Conservation (phyloP, 108 stramenopile species). For the Cylindrotheca closterium region DNA sequence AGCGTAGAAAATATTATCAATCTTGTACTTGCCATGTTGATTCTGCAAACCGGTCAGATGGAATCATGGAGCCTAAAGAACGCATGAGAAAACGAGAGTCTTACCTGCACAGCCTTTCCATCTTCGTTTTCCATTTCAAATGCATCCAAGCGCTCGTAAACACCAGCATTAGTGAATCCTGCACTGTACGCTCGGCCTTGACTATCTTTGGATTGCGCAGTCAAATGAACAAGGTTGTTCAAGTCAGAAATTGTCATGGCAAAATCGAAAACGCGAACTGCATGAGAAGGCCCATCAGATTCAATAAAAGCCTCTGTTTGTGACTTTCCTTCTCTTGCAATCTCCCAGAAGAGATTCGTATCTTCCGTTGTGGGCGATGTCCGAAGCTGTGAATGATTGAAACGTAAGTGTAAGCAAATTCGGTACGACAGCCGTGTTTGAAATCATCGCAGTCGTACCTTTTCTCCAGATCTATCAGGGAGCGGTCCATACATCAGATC, state of each 20-base stretch:
- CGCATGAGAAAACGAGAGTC: conserved; percentile 1
- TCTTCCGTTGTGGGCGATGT: conserved; percentile 26
- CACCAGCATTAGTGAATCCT: conserved; percentile 81
- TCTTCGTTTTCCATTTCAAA: conserved; percentile 48
- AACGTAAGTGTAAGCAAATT: background rate
- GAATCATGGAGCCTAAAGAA: background rate
- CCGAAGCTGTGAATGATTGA: conserved; percentile 15
- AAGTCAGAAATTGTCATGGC: conserved; percentile 80
- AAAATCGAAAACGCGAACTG: conserved; percentile 83
- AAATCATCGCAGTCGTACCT: conserved; percentile 2
- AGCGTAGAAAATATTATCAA: conserved; percentile 80
- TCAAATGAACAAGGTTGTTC: conserved; percentile 84
- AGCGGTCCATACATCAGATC: conserved; percentile 85
- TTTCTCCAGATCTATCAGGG: conserved; percentile 58
- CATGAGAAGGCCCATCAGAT: conserved; percentile 68
- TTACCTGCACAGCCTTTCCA: conserved; percentile 43
- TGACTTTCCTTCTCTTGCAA: conserved; percentile 61
- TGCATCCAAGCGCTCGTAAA: conserved; percentile 69
- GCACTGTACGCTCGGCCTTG: conserved; percentile 86
- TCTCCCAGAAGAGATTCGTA: conserved; percentile 59
- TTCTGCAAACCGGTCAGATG: conserved; percentile 10
- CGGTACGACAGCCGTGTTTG: background rate
- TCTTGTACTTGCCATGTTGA: conserved; percentile 67
- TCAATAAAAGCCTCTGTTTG: conserved; percentile 74
- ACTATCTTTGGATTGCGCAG: conserved; percentile 71